Evolutionary conservation across 192 early-diverging fungal species (phyloP).

Genomic region (Dissophora ornata): DNA sequence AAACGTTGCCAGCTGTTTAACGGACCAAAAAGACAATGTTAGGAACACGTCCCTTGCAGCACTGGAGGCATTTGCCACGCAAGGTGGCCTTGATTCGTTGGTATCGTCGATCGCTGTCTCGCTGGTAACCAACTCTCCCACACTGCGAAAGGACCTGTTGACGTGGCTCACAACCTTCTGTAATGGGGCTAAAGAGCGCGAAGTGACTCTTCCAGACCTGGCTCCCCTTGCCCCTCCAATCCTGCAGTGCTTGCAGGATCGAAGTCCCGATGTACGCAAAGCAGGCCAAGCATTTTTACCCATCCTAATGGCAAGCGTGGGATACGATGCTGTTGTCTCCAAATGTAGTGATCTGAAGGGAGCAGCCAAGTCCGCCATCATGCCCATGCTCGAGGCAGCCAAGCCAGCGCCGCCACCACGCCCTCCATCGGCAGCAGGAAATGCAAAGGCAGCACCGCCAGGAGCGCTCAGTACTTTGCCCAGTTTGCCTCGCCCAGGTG

Average conservation of each 20-base stretch:
- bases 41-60: constrained; percentile 79
- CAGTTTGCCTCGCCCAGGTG: constrained; percentile 28
- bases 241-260: constrained; percentile 89
- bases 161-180: constrained; percentile 81
- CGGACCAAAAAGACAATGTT: constrained; percentile 93
- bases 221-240: constrained; percentile 72
- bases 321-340: constrained; percentile 76
- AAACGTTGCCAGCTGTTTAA: constrained; percentile 78
- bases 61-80: constrained; percentile 77
- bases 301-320: constrained; percentile 74
- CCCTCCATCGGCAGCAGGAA: constrained; percentile 40
- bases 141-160: constrained; percentile 88
- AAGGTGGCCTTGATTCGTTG: constrained; percentile 76
- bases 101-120: constrained; percentile 71
- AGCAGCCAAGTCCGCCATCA: constrained; percentile 75
- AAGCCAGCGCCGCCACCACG: constrained; percentile 63
- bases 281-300: constrained; percentile 78
- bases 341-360: constrained; percentile 83
- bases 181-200: constrained; percentile 56
- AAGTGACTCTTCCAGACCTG: constrained; percentile 69
- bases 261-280: constrained; percentile 90
- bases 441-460: constrained; percentile 30
- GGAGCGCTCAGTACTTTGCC: constrained; percentile 42
- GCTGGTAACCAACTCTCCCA: constrained; percentile 84
- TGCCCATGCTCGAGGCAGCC: constrained; percentile 80